A percentile compares a stretch with the other conserved stretches of the same genome.
Conservation (phyloP, 2,329 filamentous ascomycete species). For the Ascomycota sp. region DNA sequence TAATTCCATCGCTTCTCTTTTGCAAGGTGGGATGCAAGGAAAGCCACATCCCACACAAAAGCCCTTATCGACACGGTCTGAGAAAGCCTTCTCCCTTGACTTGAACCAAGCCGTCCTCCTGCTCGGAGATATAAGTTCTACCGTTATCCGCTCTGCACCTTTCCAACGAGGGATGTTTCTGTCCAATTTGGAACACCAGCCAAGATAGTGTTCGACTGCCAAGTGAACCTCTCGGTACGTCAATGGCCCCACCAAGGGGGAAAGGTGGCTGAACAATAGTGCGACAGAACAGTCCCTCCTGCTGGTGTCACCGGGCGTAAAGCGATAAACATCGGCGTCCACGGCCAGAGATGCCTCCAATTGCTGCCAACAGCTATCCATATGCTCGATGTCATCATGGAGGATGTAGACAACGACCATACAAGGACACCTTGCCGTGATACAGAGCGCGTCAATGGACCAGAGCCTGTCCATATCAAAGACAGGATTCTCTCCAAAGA, state of each 20-base stretch:
- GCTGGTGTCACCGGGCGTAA: not conserved
- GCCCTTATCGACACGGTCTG: not conserved
- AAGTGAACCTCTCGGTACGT: not conserved
- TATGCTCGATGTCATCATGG: not conserved
- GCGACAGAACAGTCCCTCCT: not conserved
- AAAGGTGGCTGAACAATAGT: not conserved
- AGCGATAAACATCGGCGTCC: not conserved
- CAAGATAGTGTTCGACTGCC: not conserved
- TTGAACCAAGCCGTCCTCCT: not conserved
- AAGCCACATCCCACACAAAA: not conserved
- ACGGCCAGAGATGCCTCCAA: not conserved
- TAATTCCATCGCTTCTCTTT: not conserved
- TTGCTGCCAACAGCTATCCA: not conserved
- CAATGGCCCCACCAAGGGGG: not conserved
- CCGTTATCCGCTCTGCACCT: not conserved
- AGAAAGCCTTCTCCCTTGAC: not conserved
- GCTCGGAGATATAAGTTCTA: not conserved
- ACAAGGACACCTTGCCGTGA: not conserved
- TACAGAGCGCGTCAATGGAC: not conserved
- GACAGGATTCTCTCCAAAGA: not conserved
- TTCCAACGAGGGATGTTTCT: not conserved
- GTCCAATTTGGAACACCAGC: not conserved
- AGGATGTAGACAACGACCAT: not conserved
- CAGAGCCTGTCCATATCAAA: not conserved
- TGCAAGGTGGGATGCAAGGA: not conserved